phyloP scores from a whole-genome alignment of 2,329 filamentous ascomycete species.

The Verticillium dahliae region DNA sequence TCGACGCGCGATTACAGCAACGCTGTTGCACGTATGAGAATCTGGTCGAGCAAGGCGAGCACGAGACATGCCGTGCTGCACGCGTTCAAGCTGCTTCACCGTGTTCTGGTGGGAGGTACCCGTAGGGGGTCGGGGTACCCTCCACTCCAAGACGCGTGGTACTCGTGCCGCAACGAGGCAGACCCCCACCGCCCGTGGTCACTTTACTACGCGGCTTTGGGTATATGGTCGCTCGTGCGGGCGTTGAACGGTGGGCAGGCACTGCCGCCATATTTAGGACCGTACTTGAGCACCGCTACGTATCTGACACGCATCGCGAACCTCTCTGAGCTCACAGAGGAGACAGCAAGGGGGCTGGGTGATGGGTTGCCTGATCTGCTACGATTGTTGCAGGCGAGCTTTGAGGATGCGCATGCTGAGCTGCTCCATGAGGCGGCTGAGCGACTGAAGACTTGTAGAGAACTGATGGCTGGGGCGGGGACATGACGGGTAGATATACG shows the following conservation, averaged over 20 bases:
- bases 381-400: constrained; percentile 32
- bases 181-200: constrained; percentile 86
- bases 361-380: constrained; percentile 39
- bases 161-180: constrained; percentile 70
- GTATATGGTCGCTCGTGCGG: constrained; percentile 83
- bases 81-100: constrained; percentile 71
- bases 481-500: neutral
- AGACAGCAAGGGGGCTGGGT: constrained; percentile 61
- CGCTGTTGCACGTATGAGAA: constrained; percentile 67
- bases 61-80: constrained; percentile 81
- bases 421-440: constrained; percentile 70
- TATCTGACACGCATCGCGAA: constrained; percentile 59
- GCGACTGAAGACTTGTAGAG: constrained; percentile 64
- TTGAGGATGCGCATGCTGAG: constrained; percentile 49
- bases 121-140: constrained; percentile 27
- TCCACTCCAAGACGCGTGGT: constrained; percentile 34
- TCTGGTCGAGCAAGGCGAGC: constrained; percentile 68
- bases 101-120: constrained; percentile 54
- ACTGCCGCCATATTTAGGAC: constrained; percentile 5
- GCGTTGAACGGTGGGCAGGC: constrained; percentile 52
- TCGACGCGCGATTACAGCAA: constrained; percentile 68
- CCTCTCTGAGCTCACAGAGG: constrained; percentile 62
- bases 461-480: constrained; percentile 24
- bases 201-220: constrained; percentile 77
- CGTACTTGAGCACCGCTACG: constrained; percentile 27